Evolutionary conservation across 192 early-diverging fungal genomes (phyloP).

Genomic region (Coemansia sp.): DNA sequence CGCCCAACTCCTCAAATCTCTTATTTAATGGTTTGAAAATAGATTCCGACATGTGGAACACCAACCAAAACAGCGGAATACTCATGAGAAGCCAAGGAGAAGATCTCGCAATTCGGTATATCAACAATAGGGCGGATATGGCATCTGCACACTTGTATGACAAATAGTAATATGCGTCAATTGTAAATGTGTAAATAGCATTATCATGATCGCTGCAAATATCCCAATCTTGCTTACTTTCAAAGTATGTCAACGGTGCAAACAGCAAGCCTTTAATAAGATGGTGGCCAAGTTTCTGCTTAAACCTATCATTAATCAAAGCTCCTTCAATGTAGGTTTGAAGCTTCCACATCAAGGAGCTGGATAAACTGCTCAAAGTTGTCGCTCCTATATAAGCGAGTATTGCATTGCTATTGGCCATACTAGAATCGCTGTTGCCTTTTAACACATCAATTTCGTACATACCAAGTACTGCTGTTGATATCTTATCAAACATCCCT

Average conservation of each 20-base stretch:
- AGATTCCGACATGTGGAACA: not conserved
- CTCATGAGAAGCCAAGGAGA: not conserved
- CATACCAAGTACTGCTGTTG: not conserved
- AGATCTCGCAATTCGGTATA: not conserved
- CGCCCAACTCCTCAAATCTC: not conserved
- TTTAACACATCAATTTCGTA: not conserved
- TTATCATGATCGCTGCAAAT: not conserved
- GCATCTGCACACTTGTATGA: not conserved
- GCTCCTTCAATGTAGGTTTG: not conserved
- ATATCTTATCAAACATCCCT: not conserved
- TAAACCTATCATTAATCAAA: not conserved
- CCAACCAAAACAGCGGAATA: not conserved
- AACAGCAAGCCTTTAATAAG: not conserved
- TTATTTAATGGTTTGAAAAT: not conserved
- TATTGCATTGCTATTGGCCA: not conserved
- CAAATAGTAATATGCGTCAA: not conserved
- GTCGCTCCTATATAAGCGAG: not conserved
- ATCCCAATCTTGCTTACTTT: not conserved
- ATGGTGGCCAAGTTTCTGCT: not conserved
- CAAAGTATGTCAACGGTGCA: slow-evolving; percentile 3
- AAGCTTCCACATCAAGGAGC: not conserved
- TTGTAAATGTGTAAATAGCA: not conserved
- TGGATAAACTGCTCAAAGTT: not conserved
- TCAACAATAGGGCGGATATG: not conserved
- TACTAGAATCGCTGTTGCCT: not conserved